Evolutionary conservation across 345 rosid genomes (phyloP), one percentile per base, ranked within the genome.

Genomic region (Stellera chamaejasme): DNA sequence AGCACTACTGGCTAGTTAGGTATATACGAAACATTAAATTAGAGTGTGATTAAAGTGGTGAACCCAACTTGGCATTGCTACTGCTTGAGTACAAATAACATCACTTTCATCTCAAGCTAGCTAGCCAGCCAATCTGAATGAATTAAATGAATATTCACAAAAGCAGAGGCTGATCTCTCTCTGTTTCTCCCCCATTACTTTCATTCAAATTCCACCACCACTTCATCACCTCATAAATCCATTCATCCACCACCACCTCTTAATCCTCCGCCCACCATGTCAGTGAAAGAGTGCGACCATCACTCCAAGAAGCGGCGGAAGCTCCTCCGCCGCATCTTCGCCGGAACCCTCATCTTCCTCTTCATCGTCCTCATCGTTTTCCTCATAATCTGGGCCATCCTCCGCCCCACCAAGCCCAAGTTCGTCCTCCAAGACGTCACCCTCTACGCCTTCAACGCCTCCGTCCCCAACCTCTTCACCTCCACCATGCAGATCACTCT

Each of bases 371-470:
- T 84, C 2, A 15, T 84, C 61, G 69, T 69, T 5, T 66, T 87
- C 64, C 82, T 90, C 64, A 61, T 90, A 12, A 50, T 77, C 6
- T 90, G 93, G 95, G 93, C 93, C 58, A 71, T 87, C 52, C 87
- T 87, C 64, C 84, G 73, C 16, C 97, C 97, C 2, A 46, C 68
- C 15, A 90, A 90, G 25, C 97, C 95, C 15, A 62, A 55, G 2
- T 87, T 90, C 79, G 3, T 78, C 69, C 79, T 90, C 70, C 95
- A 84, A 70, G 93, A 90, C 77, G 86, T 79, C 64, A 90, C 95
- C 68, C 85, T 90, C 60, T 79, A 66, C 69, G 72, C 68, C 72
- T 90, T 90, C 83, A 90, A 87, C 78, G 66, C 77, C 68, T 65
- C 97, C 10, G 52, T 56, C 6, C 90, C 92, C 0, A 84, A 80